Conservation (phyloP, 208 protist genomes). For the Vickermania ingenoplastis region DNA sequence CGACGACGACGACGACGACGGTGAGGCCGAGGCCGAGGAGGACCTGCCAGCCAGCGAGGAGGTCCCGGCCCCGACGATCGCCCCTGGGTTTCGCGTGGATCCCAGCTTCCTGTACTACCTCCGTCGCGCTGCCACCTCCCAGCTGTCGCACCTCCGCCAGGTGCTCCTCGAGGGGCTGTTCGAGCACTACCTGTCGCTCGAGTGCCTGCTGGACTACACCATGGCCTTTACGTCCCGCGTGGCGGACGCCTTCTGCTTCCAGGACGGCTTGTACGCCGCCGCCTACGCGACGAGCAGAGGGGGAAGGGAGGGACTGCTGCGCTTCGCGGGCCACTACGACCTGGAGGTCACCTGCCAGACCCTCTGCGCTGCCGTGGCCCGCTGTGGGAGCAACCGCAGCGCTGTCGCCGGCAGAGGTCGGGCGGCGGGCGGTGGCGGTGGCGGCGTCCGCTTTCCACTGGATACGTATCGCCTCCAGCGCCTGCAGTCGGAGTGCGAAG, state of each 20-base stretch:
- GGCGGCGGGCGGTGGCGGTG: not conserved
- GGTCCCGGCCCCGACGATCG: constrained; percentile 9
- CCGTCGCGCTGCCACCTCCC: not conserved
- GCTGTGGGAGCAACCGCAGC: constrained; percentile 8
- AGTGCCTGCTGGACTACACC: constrained; percentile 58
- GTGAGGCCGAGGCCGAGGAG: not conserved
- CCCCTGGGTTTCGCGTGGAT: constrained; percentile 60
- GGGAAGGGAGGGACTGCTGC: constrained; percentile 14
- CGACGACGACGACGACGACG: not conserved
- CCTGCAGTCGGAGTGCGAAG: constrained; percentile 19
- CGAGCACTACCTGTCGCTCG: constrained; percentile 52
- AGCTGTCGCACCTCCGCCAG: constrained; percentile 26
- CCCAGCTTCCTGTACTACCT: constrained; percentile 30
- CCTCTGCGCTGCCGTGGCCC: constrained; percentile 32
- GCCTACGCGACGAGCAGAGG: constrained; percentile 22
- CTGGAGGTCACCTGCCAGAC: constrained; percentile 37
- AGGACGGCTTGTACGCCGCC: constrained; percentile 33
- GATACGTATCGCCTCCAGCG: constrained; percentile 24
- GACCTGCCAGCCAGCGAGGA: not conserved
- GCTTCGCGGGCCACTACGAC: constrained; percentile 42
- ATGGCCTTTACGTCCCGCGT: constrained; percentile 30
- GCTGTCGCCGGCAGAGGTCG: not conserved
- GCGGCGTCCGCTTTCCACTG: constrained; percentile 25
- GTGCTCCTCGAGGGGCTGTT: constrained; percentile 62
- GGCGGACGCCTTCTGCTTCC: constrained; percentile 35